Evolutionary conservation across 768 basidiomycete species (phyloP).

Genomic region (Suillus variegatus): DNA sequence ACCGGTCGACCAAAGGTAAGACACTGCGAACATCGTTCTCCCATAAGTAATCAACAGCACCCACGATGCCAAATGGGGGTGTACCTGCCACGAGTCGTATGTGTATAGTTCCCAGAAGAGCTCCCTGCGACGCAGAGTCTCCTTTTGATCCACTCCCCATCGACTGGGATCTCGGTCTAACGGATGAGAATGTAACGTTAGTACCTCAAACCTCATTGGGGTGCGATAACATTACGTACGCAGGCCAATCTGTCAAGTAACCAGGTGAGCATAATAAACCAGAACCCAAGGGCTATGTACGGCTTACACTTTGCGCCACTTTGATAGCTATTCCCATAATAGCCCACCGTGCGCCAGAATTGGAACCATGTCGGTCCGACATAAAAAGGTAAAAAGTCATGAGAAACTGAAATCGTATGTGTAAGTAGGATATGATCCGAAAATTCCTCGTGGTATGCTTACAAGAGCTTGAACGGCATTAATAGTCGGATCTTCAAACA

Average conservation of each 20-base stretch:
- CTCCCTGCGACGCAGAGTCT: constrained; percentile 64
- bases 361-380: constrained; percentile 66
- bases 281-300: constrained; percentile 15
- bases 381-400: constrained; percentile 74
- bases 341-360: constrained; percentile 65
- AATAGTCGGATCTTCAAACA: constrained; percentile 70
- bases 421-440: constrained; percentile 31
- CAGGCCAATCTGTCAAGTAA: constrained; percentile 56
- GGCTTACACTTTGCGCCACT: constrained; percentile 67
- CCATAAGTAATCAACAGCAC: constrained; percentile 24
- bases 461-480: constrained; percentile 69
- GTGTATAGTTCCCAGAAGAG: constrained; percentile 63
- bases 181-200: constrained; percentile 12
- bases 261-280: constrained; percentile 1
- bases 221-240: constrained; percentile 44
- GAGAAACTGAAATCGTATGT: constrained; percentile 51
- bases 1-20: constrained; percentile 71
- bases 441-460: constrained; percentile 40
- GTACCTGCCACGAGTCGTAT: constrained; percentile 37
- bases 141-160: constrained; percentile 57
- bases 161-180: constrained; percentile 71
- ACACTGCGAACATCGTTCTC: constrained; percentile 45
- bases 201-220: constrained; percentile 1
- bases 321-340: constrained; percentile 72
- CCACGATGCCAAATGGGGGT: constrained; percentile 4